phyloP scores from a whole-genome alignment of 2,329 filamentous ascomycete species.

The Aspergillus ochraceoroseus region DNA sequence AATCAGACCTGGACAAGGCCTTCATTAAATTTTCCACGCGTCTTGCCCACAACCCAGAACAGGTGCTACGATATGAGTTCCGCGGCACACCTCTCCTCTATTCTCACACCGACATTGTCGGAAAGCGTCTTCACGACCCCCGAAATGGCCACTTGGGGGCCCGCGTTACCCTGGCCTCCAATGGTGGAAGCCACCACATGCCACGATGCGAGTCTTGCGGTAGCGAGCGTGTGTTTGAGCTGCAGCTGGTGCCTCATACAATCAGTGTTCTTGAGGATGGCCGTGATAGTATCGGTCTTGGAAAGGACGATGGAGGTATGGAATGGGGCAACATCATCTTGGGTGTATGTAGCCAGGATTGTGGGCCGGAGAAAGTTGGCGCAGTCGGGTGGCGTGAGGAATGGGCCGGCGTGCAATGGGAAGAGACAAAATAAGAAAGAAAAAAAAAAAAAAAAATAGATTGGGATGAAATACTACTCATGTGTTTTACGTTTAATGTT shows the following conservation, averaged over 20 bases:
- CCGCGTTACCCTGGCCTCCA: constrained; percentile 28
- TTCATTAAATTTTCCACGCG: constrained; percentile 79
- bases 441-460: constrained; percentile 20
- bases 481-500: constrained; percentile 19
- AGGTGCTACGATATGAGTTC: constrained; percentile 77
- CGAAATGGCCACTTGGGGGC: constrained; percentile 20
- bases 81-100: constrained; percentile 71
- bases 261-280: constrained; percentile 80
- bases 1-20: constrained; percentile 66
- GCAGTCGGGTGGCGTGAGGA: constrained; percentile 80
- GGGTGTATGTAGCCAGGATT: constrained; percentile 77
- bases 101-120: constrained; percentile 68
- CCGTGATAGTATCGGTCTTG: constrained; percentile 57
- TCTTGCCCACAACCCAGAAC: constrained; percentile 73
- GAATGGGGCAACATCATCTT: constrained; percentile 95
- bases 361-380: constrained; percentile 58
- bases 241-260: constrained; percentile 85
- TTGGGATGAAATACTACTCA: constrained; percentile 1
- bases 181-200: constrained; percentile 45
- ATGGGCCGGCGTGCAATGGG: constrained; percentile 98
- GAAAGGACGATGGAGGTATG: constrained; percentile 69
- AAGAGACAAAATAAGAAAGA: constrained; percentile 82
- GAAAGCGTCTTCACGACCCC: constrained; percentile 52
- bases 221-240: constrained; percentile 72
- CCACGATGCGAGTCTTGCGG: constrained; percentile 76